A percentile compares a stretch with the other conserved stretches of the same genome.
Conservation (phyloP, 441 rosid genomes). For the Brassica hybrid region DNA sequence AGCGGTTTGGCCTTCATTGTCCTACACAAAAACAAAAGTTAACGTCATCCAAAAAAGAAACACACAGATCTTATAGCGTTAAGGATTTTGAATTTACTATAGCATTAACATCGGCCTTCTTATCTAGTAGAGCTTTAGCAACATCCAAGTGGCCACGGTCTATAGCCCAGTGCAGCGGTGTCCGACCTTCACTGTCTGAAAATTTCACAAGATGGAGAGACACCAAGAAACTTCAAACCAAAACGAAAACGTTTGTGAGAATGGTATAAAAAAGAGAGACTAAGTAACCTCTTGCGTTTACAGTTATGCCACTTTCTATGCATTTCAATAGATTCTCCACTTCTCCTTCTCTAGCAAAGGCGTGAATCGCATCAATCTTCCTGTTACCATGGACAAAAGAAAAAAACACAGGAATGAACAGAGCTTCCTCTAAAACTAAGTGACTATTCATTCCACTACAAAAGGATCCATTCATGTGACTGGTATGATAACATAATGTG, state of each 20-base stretch:
- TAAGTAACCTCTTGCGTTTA: constrained; percentile 62
- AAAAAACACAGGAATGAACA: neutral
- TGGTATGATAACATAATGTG: constrained; percentile 2
- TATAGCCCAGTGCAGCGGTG: constrained; percentile 93
- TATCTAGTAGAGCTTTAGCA: constrained; percentile 60
- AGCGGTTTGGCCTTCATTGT: constrained; percentile 83
- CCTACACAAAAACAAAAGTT: constrained; percentile 48
- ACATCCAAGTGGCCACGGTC: constrained; percentile 80
- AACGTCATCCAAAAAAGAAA: neutral
- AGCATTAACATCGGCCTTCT: constrained; percentile 72
- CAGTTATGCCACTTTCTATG: constrained; percentile 66
- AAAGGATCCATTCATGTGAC: neutral
- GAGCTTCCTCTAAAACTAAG: neutral
- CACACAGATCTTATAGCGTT: neutral
- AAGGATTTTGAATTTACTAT: constrained; percentile 46
- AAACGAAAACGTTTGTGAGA: constrained; percentile 7
- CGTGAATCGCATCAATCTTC: constrained; percentile 86
- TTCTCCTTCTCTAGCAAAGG: constrained; percentile 89
- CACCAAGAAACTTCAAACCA: neutral
- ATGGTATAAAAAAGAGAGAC: constrained; percentile 14
- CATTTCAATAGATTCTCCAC: constrained; percentile 66
- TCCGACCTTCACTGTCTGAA: constrained; percentile 87
- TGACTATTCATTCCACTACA: neutral
- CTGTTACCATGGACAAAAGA: constrained; percentile 41
- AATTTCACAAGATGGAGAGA: constrained; percentile 24